Base-by-base conservation (phyloP, 768 basidiomycete species). In the Tulasnella sp. region DNA sequence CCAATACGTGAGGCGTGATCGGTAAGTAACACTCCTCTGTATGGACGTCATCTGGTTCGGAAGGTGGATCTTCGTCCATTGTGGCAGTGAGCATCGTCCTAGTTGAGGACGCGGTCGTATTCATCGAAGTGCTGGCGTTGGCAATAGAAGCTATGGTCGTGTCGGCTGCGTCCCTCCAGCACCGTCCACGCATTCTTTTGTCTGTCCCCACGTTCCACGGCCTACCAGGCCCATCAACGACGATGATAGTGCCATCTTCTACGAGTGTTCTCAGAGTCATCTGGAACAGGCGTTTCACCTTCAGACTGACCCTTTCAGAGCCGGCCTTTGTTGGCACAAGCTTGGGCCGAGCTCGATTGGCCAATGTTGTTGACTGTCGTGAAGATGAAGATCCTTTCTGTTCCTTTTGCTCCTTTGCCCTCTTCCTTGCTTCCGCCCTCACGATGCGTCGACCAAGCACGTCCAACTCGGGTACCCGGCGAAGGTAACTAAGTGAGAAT, bases 391-490 rank as follows among this genome's bases (percentile, higher is more conserved):
- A 19, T 62, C 65, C 36, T 62, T 63, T 71, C 59, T 72, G 74
- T 29, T 66, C 62, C 58, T 70, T 73, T 65, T 76, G 74, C 19
- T 75, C 77, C 41, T 75, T 74, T 12, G 69, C 67, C n/a, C 78
- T 73, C 12, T 79, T 74, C 60, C 75, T 77, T 2, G 69, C 69
- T 50, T 84, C 84, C 1, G 80, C 78, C 40, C 76, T 71, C 9
- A 83, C 81, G 1, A 88, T 80, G 8, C 81, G 73, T 21, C 73
- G 69, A 4, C 85, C 84, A 55, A 89, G 72, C 11, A 77, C 71
- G 0, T 76, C 71, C 2, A 89, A 72, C 62, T 85, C 86, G 7
- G 85, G 84, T 0, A 88, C 82, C 43, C 86, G 82, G 6, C 84
- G 78, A 2, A 89, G 74, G 63, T 86, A 81, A 0, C 85, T 85